phyloP scores from a whole-genome alignment of 2,329 filamentous ascomycete species.

The Venturia carpophila region DNA sequence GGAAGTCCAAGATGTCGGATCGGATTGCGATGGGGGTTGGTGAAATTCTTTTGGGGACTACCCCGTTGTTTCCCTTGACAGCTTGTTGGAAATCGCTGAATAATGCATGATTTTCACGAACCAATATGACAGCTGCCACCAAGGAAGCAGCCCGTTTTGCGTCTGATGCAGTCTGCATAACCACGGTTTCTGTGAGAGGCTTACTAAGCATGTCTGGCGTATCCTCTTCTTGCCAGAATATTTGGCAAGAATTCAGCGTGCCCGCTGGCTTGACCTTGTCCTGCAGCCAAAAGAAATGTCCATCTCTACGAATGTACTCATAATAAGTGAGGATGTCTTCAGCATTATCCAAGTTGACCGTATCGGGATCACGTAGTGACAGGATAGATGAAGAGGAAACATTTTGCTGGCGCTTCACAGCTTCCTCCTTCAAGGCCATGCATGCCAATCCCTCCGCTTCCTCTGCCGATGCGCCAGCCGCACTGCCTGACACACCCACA shows the following conservation, averaged over 20 bases:
- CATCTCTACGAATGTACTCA: slow-evolving; percentile 15
- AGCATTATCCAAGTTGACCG: slow-evolving; percentile 33
- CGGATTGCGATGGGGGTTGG: background rate
- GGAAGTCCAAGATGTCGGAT: background rate
- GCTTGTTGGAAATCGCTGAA: slow-evolving; percentile 30
- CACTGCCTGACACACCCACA: slow-evolving; percentile 29
- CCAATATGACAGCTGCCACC: slow-evolving; percentile 31
- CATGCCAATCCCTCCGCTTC: slow-evolving; percentile 32
- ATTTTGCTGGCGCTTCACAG: slow-evolving; percentile 23
- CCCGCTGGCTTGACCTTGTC: slow-evolving; percentile 5
- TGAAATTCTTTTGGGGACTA: slow-evolving; percentile 27
- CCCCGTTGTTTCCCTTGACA: slow-evolving; percentile 28
- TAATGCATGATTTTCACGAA: slow-evolving; percentile 28
- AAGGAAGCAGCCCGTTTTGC: slow-evolving; percentile 27
- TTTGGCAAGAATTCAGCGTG: slow-evolving; percentile 21
- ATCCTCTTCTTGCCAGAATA: slow-evolving; percentile 20
- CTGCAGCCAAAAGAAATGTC: background rate
- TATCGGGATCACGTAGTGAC: slow-evolving; percentile 25
- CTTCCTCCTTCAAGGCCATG: slow-evolving; percentile 33
- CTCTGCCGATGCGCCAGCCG: slow-evolving; percentile 24
- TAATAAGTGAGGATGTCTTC: slow-evolving; percentile 33
- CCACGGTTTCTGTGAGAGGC: slow-evolving; percentile 26
- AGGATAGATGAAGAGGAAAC: slow-evolving; percentile 15
- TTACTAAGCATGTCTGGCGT: slow-evolving; percentile 24
- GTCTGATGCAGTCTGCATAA: background rate